phyloP scores from a whole-genome alignment of 768 basidiomycete genomes.

The Amanita rubescens region DNA sequence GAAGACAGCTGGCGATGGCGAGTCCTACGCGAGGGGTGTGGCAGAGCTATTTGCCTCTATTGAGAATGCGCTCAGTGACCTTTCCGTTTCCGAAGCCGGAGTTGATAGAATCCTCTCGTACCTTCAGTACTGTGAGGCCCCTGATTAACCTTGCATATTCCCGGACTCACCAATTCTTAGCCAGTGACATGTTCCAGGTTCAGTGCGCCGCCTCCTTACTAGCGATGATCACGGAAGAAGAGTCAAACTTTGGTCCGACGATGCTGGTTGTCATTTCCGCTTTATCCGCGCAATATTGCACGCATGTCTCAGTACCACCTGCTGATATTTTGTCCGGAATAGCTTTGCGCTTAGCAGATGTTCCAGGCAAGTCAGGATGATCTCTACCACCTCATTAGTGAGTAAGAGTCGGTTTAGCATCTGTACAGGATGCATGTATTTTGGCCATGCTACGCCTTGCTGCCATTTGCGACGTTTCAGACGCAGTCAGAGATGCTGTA shows the following conservation, averaged over 20 bases:
- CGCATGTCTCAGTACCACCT: slow-evolving; percentile 43
- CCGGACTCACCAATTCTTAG: slow-evolving; percentile 22
- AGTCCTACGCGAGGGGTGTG: slow-evolving; percentile 47
- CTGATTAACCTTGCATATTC: not conserved
- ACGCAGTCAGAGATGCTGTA: not conserved
- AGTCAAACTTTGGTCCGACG: slow-evolving; percentile 41
- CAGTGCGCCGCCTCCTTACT: slow-evolving; percentile 38
- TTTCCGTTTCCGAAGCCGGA: slow-evolving; percentile 44
- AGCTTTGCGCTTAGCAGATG: slow-evolving; percentile 26
- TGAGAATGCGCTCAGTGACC: slow-evolving; percentile 27
- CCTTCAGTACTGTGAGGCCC: slow-evolving; percentile 40
- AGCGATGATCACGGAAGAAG: slow-evolving; percentile 33
- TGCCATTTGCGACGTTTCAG: slow-evolving; percentile 26
- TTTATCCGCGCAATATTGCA: slow-evolving; percentile 54
- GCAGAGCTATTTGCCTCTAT: slow-evolving; percentile 31
- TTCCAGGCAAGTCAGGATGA: slow-evolving; percentile 7
- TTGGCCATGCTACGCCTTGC: slow-evolving; percentile 64
- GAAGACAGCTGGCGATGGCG: slow-evolving; percentile 42
- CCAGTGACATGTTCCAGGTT: slow-evolving; percentile 30
- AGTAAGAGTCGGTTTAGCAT: slow-evolving; percentile 32
- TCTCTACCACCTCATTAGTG: not conserved
- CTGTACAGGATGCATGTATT: slow-evolving; percentile 68
- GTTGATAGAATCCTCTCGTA: slow-evolving; percentile 50
- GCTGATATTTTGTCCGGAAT: slow-evolving; percentile 40
- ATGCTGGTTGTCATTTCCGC: slow-evolving; percentile 63